These are phyloP conservation scores for Tetradesmus lagerheimii DNA, from an alignment of 139 green algal genomes.

Conservation along the genomic window DNA sequence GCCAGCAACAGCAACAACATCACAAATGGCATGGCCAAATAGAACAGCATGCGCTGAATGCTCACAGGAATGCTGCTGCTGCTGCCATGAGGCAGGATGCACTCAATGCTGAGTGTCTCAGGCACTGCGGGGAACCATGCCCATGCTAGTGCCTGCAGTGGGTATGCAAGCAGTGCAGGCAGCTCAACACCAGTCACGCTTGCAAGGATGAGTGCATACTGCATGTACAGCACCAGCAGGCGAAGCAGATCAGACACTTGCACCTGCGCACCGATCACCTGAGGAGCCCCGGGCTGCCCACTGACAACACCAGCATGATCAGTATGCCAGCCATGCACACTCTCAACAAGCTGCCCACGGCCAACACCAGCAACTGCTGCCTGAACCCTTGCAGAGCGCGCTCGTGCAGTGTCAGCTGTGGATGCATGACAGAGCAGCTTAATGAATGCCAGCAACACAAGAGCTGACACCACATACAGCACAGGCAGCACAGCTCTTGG, in stretches of 20 bases:
- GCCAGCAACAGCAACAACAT: neutral
- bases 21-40: neutral
- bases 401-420: too few relatives aligned
- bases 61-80: neutral
- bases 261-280: too few relatives aligned
- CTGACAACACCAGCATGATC: too few relatives aligned
- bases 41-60: neutral
- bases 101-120: neutral
- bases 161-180: neutral
- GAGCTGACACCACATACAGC: neutral
- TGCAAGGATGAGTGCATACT: neutral
- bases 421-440: neutral
- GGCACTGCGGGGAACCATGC: neutral
- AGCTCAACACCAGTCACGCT: neutral
- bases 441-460: neutral
- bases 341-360: too few relatives aligned
- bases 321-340: too few relatives aligned
- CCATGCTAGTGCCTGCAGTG: neutral
- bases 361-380: too few relatives aligned
- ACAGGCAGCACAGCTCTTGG: neutral
- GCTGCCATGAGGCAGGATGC: neutral
- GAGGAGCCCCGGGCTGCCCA: too few relatives aligned
- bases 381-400: too few relatives aligned
- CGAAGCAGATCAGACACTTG: neutral
- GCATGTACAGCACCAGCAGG: slow-evolving; percentile 7